A percentile compares a stretch with the other conserved stretches of the same genome.
Evolutionary conservation across 352 stramenopile species (phyloP).

Genomic region (Phytophthora meadii): DNA sequence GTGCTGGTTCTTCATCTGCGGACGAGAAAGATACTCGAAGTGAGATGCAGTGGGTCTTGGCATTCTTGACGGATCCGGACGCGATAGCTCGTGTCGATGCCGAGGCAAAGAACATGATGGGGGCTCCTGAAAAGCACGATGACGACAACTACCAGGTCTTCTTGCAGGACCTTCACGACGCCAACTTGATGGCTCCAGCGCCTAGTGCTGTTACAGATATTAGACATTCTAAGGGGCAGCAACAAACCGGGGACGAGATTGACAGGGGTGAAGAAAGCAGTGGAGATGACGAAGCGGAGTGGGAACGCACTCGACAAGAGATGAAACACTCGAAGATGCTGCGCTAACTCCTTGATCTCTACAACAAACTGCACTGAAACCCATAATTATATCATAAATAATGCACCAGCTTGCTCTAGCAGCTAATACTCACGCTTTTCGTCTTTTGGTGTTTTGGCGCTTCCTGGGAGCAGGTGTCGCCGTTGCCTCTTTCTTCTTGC

Average conservation of each 20-base stretch:
- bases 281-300: constrained; percentile 40
- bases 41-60: constrained; percentile 81
- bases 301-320: constrained; percentile 40
- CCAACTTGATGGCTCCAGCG: constrained; percentile 47
- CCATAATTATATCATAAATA: constrained; percentile 14
- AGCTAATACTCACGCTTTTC: constrained; percentile 19
- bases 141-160: constrained; percentile 84
- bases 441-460: constrained; percentile 14
- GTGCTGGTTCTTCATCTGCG: not conserved
- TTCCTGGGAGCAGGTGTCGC: constrained; percentile 17
- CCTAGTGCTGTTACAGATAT: constrained; percentile 1
- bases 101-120: constrained; percentile 63
- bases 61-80: constrained; percentile 65
- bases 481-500: constrained; percentile 36
- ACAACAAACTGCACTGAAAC: too few relatives aligned
- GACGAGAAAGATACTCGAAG: constrained; percentile 35
- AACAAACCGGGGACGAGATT: not conserved
- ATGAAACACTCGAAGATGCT: constrained; percentile 37
- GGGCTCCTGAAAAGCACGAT: constrained; percentile 44
- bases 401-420: constrained; percentile 1
- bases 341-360: constrained; percentile 4
- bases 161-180: constrained; percentile 60
- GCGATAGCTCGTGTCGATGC: constrained; percentile 49
- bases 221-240: constrained; percentile 5
- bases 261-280: constrained; percentile 24